phyloP scores from a whole-genome alignment of 1,284 basidiomycete species.

The Ganoderma sp. region DNA sequence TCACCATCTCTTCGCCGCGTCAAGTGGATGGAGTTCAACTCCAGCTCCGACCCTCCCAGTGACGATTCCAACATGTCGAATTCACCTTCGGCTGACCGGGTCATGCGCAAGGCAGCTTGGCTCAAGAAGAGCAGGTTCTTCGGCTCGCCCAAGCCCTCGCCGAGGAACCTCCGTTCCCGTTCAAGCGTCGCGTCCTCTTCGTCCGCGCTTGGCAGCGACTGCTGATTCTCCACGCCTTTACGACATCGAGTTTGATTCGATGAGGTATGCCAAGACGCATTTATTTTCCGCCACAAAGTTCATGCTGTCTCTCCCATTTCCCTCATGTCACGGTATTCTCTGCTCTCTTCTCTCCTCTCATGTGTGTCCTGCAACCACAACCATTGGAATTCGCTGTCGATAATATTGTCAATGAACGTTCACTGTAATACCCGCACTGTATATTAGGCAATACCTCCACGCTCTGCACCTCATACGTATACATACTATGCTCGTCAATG shows the following conservation, averaged over 20 bases:
- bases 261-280: background rate
- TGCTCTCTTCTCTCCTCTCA: background rate
- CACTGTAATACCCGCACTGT: slow-evolving; percentile 10
- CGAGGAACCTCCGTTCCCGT: slow-evolving; percentile 24
- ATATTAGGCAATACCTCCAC: slow-evolving; percentile 10
- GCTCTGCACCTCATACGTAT: background rate
- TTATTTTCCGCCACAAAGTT: background rate
- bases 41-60: slow-evolving; percentile 42
- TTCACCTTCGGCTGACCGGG: slow-evolving; percentile 50
- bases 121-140: slow-evolving; percentile 16
- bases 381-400: slow-evolving; percentile 10
- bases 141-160: slow-evolving; percentile 15
- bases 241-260: too few species aligned
- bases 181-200: slow-evolving; percentile 25
- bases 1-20: slow-evolving; percentile 59
- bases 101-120: slow-evolving; percentile 34
- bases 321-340: background rate
- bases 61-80: slow-evolving; percentile 50
- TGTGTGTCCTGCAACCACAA: background rate
- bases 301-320: background rate
- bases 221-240: slow-evolving; percentile 15
- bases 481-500: background rate
- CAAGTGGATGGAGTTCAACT: slow-evolving; percentile 34
- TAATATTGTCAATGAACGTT: slow-evolving; percentile 6
- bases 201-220: slow-evolving; percentile 27